Base-by-base conservation (phyloP, 1,284 basidiomycete species). In the Tilletiopsis washingtonensis region DNA sequence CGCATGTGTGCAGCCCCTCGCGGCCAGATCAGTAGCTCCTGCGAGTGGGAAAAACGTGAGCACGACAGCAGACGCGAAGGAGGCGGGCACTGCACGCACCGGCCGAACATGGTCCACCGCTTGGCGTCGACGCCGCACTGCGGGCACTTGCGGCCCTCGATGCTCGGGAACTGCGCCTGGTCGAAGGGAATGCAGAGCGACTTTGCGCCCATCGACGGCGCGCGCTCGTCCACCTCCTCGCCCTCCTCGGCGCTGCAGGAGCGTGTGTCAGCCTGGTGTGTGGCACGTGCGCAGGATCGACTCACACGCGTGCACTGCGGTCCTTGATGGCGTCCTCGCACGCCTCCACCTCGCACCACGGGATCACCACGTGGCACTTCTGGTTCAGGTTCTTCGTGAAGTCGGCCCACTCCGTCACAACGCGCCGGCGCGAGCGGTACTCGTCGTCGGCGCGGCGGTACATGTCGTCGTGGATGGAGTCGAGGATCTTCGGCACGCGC, bases 271-370 rank as follows among this genome's bases (percentile, higher is more conserved):
- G n/a, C n/a, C n/a, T n/a, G n/a, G n/a, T n/a, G n/a, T n/a, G n/a
- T n/a, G n/a, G n/a, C n/a, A n/a, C n/a, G n/a, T n/a, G n/a, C n/a
- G n/a, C n/a, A n/a, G n/a, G n/a, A n/a, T n/a, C n/a, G 29, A 34
- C 29, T 34, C 29, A 34, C 32, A 11, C 15, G 74, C 82, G 79
- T 32, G 83, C 88, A 71, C 84, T 88, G 59, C 88, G 80, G 70
- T 97, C 89, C 80, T 99, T 98, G 80, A 99, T 94, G 69, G 90
- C 88, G 75, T 98, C 93, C 75, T 99, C 93, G 75, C 94, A 99
- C 40, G 79, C 81, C 74, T 89, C 88, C 40, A 79, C 81, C 77
- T 98, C 90, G 76, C 94, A 98, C 94, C 94, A 99, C 9, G 94
- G 94, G 54, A 98, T 82, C 45, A 87, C 86, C 19, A 86, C 83